These are phyloP conservation scores for Cylindrotheca fusiformis DNA, from an alignment of 108 stramenopile genomes.

Conservation along the genomic window DNA sequence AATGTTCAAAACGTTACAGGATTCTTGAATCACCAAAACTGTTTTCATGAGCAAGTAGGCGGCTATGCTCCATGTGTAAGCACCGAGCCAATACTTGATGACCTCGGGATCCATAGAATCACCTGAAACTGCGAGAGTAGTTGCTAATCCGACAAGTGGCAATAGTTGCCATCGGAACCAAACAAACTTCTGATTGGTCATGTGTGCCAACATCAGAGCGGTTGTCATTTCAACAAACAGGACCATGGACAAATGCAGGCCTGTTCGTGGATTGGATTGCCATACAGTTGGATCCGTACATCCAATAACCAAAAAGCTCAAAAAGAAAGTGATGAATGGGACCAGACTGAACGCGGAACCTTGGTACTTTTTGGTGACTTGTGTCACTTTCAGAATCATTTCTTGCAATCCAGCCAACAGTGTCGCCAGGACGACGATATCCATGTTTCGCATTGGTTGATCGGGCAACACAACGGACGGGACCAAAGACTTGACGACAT, in stretches of 20 bases:
- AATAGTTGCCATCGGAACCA: slow-evolving; percentile 47
- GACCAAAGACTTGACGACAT: slow-evolving; percentile 25
- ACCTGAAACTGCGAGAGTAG: slow-evolving; percentile 12
- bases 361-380: slow-evolving; percentile 42
- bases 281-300: slow-evolving; percentile 35
- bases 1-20: slow-evolving; percentile 70
- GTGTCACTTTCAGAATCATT: slow-evolving; percentile 39
- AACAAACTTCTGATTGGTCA: slow-evolving; percentile 50
- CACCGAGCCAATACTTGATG: slow-evolving; percentile 31
- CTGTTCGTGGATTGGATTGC: slow-evolving; percentile 51
- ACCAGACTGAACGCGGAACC: slow-evolving; percentile 24
- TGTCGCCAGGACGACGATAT: slow-evolving; percentile 47
- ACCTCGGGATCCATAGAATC: slow-evolving; percentile 5
- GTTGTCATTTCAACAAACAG: slow-evolving; percentile 83
- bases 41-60: slow-evolving; percentile 64
- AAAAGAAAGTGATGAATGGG: slow-evolving; percentile 45
- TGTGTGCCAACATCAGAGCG: slow-evolving; percentile 82
- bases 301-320: slow-evolving; percentile 42
- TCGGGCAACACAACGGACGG: slow-evolving; percentile 3
- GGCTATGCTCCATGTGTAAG: slow-evolving; percentile 51
- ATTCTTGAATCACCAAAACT: slow-evolving; percentile 55
- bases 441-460: slow-evolving; percentile 43
- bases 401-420: slow-evolving; percentile 53
- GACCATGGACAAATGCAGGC: slow-evolving; percentile 53
- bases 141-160: slow-evolving; percentile 54